Evolutionary conservation across 2,329 filamentous ascomycete species (phyloP).

Genomic region (Phaeosphaeria sp.): DNA sequence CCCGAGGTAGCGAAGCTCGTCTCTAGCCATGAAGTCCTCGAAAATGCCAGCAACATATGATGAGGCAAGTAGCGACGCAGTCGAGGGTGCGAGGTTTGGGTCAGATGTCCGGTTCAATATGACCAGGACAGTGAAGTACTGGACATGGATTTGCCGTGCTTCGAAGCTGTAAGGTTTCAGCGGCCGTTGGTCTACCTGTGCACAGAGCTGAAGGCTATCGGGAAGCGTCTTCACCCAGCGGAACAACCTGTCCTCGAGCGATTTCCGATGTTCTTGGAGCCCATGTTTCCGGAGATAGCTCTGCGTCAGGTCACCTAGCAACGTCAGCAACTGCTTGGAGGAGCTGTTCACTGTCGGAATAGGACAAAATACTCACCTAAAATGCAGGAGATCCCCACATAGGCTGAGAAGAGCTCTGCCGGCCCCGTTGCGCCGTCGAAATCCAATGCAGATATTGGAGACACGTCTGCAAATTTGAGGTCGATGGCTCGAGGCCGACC

Average conservation of each 20-base stretch:
- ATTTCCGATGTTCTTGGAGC: slow-evolving; percentile 36
- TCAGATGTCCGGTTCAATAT: slow-evolving; percentile 48
- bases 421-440: slow-evolving; percentile 39
- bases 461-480: slow-evolving; percentile 49
- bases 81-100: slow-evolving; percentile 39
- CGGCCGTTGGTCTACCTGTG: slow-evolving; percentile 24
- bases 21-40: slow-evolving; percentile 51
- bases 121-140: slow-evolving; percentile 50
- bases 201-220: slow-evolving; percentile 38
- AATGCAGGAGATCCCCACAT: slow-evolving; percentile 49
- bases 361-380: slow-evolving; percentile 25
- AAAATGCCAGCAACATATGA: slow-evolving; percentile 53
- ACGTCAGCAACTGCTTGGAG: background rate
- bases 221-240: slow-evolving; percentile 49
- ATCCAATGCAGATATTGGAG: slow-evolving; percentile 45
- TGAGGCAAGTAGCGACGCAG: slow-evolving; percentile 49
- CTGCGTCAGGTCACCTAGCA: slow-evolving; percentile 48
- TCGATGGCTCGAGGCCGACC: slow-evolving; percentile 51
- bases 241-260: slow-evolving; percentile 49
- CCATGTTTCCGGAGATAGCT: slow-evolving; percentile 46
- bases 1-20: slow-evolving; percentile 50
- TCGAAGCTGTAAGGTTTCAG: slow-evolving; percentile 43
- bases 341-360: background rate
- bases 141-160: slow-evolving; percentile 45
- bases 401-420: slow-evolving; percentile 48